These are phyloP conservation scores for Macrolepiota dolichaula DNA, from an alignment of 768 basidiomycete species.

Conservation along the genomic window DNA sequence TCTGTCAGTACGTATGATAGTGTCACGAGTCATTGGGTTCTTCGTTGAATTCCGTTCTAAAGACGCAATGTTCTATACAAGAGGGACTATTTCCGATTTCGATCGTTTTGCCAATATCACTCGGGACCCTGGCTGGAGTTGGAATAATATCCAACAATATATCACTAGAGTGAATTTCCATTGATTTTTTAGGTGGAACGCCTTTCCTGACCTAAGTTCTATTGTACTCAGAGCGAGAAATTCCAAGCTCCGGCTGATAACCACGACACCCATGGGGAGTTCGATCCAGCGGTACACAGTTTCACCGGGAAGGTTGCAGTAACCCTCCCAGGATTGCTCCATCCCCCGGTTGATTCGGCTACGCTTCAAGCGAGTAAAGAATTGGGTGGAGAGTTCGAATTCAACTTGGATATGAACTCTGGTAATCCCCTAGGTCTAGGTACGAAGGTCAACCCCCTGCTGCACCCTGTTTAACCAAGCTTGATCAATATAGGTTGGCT, in stretches of 20 bases:
- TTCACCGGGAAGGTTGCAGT: conserved; percentile 16
- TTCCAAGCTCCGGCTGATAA: conserved; percentile 17
- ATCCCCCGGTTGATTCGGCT: conserved; percentile 16
- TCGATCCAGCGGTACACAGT: conserved; percentile 20
- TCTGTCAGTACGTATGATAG: neutral
- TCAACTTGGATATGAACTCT: conserved; percentile 15
- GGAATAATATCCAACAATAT: conserved; percentile 11
- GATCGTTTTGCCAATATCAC: conserved; percentile 13
- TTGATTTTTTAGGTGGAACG: neutral
- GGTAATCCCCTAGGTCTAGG: conserved; percentile 12
- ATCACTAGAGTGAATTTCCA: conserved; percentile 19
- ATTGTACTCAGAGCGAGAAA: conserved; percentile 13
- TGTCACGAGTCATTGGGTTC: neutral
- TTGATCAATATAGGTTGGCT: conserved; percentile 16
- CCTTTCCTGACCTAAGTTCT: neutral
- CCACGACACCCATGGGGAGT: conserved; percentile 18
- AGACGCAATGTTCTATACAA: conserved; percentile 15
- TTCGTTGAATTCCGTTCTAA: neutral
- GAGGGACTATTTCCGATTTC: conserved; percentile 13
- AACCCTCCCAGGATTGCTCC: conserved; percentile 15
- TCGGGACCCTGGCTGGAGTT: conserved; percentile 13
- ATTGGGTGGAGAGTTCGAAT: conserved; percentile 12
- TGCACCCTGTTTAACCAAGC: neutral
- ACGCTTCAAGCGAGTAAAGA: conserved; percentile 17
- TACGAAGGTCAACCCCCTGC: neutral